Conservation (phyloP, 2,329 filamentous ascomycete species). For the Helotiales sp. region DNA sequence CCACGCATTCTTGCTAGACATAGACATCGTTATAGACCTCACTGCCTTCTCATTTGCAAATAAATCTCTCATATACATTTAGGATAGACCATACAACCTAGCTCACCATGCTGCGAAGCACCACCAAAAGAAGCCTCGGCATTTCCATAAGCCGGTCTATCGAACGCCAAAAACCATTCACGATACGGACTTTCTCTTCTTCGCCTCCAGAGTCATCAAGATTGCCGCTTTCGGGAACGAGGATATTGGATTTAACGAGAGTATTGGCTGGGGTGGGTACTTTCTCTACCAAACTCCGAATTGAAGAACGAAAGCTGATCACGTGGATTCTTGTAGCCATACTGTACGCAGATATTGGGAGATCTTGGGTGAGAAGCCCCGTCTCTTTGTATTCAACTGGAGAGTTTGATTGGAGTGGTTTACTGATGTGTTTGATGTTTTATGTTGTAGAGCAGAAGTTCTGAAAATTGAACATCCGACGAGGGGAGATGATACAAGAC, state of each 20-base stretch:
- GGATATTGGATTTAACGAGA: slow-evolving; percentile 92
- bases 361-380: slow-evolving; percentile 79
- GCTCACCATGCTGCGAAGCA: slow-evolving; percentile 22
- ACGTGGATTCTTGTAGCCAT: slow-evolving; percentile 72
- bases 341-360: slow-evolving; percentile 93
- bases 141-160: neutral
- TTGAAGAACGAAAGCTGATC: slow-evolving; percentile 6
- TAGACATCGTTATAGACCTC: neutral
- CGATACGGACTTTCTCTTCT: slow-evolving; percentile 8
- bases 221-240: slow-evolving; percentile 78
- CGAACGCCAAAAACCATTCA: neutral
- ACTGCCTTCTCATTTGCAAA: neutral
- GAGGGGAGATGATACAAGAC: slow-evolving; percentile 87
- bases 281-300: neutral
- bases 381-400: slow-evolving; percentile 18
- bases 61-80: neutral
- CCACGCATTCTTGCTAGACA: neutral
- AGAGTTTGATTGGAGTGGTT: too few species aligned
- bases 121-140: neutral
- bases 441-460: slow-evolving; percentile 85
- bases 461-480: slow-evolving; percentile 95
- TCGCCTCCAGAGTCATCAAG: slow-evolving; percentile 8
- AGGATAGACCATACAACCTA: neutral
- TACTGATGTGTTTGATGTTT: too few species aligned
- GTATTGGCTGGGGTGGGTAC: slow-evolving; percentile 79